Evolutionary conservation across 306 rosid species (phyloP), one percentile per base, ranked within the genome.

Genomic region (Vigna radiata): DNA sequence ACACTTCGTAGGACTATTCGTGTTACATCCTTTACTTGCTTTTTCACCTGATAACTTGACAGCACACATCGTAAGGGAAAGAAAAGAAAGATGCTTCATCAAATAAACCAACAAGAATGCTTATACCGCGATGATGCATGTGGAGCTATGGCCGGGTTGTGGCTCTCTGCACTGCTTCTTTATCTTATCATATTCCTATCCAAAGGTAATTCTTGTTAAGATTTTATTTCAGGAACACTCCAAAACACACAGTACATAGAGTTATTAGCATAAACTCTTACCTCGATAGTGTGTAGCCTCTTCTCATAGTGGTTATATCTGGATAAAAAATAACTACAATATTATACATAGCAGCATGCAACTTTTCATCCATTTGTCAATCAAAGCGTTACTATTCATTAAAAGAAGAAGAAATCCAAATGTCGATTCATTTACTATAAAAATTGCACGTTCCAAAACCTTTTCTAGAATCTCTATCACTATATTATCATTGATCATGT

Each of bases 201-300:
- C 62, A 83, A 85, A 16, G 36, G 11, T 31, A 81, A 59, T 77
- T 47, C 52, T 15, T 15, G 19, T 75, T 63, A 71, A 79, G 50
- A 82, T 74, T 48, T 64, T 50, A 76, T 46, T 31, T 52, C 60
- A 77, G 60, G 19, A 3, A 43, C 33, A 75, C 5, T 61, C 68
- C 60, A 82, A 8, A 14, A 3, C 19, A 72, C 17, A 10, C 18
- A 46, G 60, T 46, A 73, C 49, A 18, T 10, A 79, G 62, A 79
- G 44, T 19, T 64, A 27, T 43, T 11, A 31, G 12, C 65, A 79
- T 25, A 11, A 73, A 68, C 48, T 77, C 88, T 77, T 80, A 95
- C 97, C 96, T 86, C 89, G 15, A 87, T 93, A 15, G 92, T 83
- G 56, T 80, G 83, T 82, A 84, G 85, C 91, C 84, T 86, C 88